Percentiles rank a stretch among this genome's conserved stretches.
Evolutionary conservation across 352 stramenopile species (phyloP).

Genomic region (Phytopythium sindhum): DNA sequence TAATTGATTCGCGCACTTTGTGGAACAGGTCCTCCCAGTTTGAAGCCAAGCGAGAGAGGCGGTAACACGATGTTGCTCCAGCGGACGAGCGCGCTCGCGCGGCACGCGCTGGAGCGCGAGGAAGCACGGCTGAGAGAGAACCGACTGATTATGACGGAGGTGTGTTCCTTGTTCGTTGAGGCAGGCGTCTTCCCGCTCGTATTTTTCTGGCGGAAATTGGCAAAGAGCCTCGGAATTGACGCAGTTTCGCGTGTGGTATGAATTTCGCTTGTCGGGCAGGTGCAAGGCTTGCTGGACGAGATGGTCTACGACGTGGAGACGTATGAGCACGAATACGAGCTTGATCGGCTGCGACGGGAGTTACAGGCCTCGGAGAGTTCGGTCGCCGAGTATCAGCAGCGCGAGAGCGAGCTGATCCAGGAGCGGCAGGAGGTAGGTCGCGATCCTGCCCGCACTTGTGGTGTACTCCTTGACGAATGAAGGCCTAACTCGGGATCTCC

Average conservation of each 20-base stretch:
- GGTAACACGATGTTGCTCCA: conserved; percentile 26
- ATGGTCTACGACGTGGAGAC: conserved; percentile 85
- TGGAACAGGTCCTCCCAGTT: neutral
- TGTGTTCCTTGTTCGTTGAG: conserved; percentile 6
- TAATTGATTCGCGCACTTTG: neutral
- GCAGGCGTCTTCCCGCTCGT: neutral
- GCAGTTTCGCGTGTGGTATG: too few species aligned
- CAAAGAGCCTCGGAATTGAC: neutral
- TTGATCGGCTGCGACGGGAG: conserved; percentile 31
- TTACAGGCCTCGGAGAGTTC: conserved; percentile 27
- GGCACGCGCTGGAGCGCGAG: conserved; percentile 34
- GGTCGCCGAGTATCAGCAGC: conserved; percentile 48
- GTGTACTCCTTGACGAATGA: neutral
- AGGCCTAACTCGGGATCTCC: neutral
- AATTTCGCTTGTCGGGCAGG: conserved; percentile 18
- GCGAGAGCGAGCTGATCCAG: conserved; percentile 54
- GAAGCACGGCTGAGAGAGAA: conserved; percentile 42
- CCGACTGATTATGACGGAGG: conserved; percentile 40
- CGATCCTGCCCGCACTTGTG: neutral
- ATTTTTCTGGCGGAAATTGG: neutral
- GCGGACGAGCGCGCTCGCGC: conserved; percentile 28
- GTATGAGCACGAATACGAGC: conserved; percentile 54
- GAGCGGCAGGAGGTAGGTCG: conserved; percentile 52
- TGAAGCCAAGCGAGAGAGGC: neutral
- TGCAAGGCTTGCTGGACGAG: conserved; percentile 65